Base-by-base conservation (phyloP, 768 basidiomycete species). In the Suillus hirtellus region DNA sequence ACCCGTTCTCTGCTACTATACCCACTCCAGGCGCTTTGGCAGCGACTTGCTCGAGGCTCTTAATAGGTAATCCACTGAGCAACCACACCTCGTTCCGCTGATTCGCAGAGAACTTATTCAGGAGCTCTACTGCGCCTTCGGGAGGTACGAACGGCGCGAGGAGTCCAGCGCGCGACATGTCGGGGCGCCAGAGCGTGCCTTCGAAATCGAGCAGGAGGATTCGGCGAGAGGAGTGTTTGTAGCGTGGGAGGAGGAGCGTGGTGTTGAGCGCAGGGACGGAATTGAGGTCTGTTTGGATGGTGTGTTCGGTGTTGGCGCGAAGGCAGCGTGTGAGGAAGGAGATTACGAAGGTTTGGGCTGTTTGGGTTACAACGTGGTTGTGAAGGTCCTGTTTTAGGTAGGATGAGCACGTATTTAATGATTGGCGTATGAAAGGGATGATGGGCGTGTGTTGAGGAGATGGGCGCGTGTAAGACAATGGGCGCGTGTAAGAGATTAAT, bases 1-100 rank as follows among this genome's bases (percentile, higher is more conserved):
- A 95, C 1, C 93, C 93, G 64, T 95, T 93, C 79, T 95, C 94
- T 0, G 92, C 92, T 82, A 93, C 87, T 64, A 95, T 86, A 19
- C 93, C 93, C 60, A 95, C 77, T 44, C 81, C 81, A 1, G 90
- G 89, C 12, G 88, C 80, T 65, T 78, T 76, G 63, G 82, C 80
- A 14, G 84, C 85, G 34, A 95, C 77, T 59, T 80, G 80, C 68
- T 90, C 89, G 62, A 95, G 71, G 14, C 84, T 86, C 63, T 80
- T 82, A 34, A 89, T 80, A 12, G 86, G 83, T 56, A 94, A 71
- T 8, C 92, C 92, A 70, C 92, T 93, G 65, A 95, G 76, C 64
- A 93, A 65, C 91, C 92, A 95, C 40, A 95, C 89, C 68, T 90
- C 86, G 64, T 93, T 95, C 70, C 79, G 79, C 65, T 76, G 75